A percentile compares a stretch with the other conserved stretches of the same genome.
These are phyloP conservation scores for Cryoendolithus antarcticus DNA, from an alignment of 2,329 filamentous ascomycete species.

Conservation along the genomic window DNA sequence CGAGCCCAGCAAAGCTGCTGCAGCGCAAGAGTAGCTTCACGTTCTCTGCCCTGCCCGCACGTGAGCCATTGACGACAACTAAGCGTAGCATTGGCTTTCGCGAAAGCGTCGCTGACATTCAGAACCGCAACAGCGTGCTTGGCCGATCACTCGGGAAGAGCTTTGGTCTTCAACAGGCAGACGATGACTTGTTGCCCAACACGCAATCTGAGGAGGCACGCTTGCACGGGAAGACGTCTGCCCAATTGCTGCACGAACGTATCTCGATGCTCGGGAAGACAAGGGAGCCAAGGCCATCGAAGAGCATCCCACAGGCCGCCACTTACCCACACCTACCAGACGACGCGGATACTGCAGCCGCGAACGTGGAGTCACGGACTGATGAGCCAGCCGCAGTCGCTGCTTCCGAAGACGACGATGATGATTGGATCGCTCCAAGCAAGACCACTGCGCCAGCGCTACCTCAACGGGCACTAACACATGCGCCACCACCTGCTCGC, in stretches of 20 bases:
- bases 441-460: constrained; percentile 13
- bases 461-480: neutral
- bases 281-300: constrained; percentile 32
- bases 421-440: constrained; percentile 46
- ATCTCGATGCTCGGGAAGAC: constrained; percentile 63
- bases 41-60: constrained; percentile 82
- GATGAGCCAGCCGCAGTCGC: constrained; percentile 5
- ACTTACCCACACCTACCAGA: constrained; percentile 29
- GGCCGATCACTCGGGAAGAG: constrained; percentile 59
- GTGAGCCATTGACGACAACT: constrained; percentile 63
- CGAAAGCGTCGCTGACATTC: constrained; percentile 60
- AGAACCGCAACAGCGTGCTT: constrained; percentile 55
- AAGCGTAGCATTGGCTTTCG: constrained; percentile 72
- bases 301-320: constrained; percentile 23
- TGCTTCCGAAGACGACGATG: constrained; percentile 37
- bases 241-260: constrained; percentile 81
- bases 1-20: constrained; percentile 62
- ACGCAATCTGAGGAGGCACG: constrained; percentile 32
- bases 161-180: constrained; percentile 44
- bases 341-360: neutral
- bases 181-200: constrained; percentile 42
- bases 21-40: constrained; percentile 90
- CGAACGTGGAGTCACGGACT: constrained; percentile 2
- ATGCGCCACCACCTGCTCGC: constrained; percentile 16
- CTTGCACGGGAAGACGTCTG: constrained; percentile 64